phyloP scores from a whole-genome alignment of 2,329 filamentous ascomycete genomes.

The Cordyceps fumosorosea region DNA sequence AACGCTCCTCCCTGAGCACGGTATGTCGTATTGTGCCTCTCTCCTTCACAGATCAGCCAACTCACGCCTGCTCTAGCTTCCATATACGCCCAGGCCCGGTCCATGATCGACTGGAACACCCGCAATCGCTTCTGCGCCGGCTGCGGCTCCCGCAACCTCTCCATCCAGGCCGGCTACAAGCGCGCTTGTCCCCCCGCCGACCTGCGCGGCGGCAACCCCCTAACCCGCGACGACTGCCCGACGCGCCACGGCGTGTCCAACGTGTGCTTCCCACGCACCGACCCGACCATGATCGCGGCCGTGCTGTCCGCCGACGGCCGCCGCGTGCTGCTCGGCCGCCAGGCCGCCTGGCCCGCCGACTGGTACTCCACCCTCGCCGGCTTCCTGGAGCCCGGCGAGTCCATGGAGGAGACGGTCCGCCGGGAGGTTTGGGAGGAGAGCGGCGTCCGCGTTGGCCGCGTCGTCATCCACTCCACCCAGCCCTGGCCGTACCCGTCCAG shows the following conservation, averaged over 20 bases:
- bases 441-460: conserved; percentile 67
- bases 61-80: conserved; percentile 51
- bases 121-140: conserved; percentile 88
- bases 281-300: conserved; percentile 92
- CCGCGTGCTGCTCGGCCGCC: conserved; percentile 74
- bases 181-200: conserved; percentile 71
- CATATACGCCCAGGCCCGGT: conserved; percentile 82
- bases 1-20: conserved; percentile 33
- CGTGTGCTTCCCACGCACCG: conserved; percentile 83
- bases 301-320: conserved; percentile 75
- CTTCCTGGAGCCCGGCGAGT: conserved; percentile 80
- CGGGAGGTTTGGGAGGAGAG: conserved; percentile 84
- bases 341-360: conserved; percentile 72
- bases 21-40: not conserved
- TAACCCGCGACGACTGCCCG: conserved; percentile 61
- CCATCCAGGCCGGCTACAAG: conserved; percentile 74
- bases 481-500: conserved; percentile 84
- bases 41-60: not conserved
- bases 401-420: conserved; percentile 75
- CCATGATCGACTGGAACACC: conserved; percentile 87
- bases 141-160: conserved; percentile 78
- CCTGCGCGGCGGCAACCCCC: conserved; percentile 38
- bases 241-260: conserved; percentile 85
- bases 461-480: conserved; percentile 77
- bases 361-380: conserved; percentile 89